Percentiles rank a stretch among this genome's conserved stretches.
These are phyloP conservation scores for Mikania micrantha DNA, from an alignment of 129 eudicot genomes.

Conservation along the genomic window DNA sequence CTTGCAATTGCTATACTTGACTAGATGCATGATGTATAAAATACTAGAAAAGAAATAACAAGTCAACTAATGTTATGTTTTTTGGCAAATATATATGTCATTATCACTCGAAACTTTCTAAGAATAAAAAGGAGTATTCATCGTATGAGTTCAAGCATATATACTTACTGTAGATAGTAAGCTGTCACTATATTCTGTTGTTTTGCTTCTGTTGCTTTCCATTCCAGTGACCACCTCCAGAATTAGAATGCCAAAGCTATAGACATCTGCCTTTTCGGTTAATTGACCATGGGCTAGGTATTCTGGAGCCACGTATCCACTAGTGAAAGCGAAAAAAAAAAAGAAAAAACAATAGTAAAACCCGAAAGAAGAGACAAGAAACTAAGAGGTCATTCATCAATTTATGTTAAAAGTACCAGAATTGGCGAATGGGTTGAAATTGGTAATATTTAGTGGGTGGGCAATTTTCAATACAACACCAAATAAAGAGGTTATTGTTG, in stretches of 20 bases:
- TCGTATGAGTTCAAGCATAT: not conserved
- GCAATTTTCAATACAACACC: not conserved
- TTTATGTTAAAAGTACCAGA: not conserved
- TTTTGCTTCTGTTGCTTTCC: constrained; percentile 47
- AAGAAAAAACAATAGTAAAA: not conserved
- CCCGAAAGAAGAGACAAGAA: not conserved
- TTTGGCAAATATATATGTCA: not conserved
- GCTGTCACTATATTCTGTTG: constrained; percentile 47
- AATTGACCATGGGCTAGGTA: constrained; percentile 68
- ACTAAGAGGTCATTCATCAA: not conserved
- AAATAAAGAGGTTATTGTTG: no score
- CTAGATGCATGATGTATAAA: not conserved
- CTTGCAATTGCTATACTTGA: not conserved
- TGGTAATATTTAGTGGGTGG: not conserved
- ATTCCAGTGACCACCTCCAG: constrained; percentile 60
- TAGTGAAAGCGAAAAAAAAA: not conserved
- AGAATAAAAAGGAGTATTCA: not conserved
- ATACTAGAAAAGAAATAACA: not conserved
- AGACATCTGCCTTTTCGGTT: constrained; percentile 71
- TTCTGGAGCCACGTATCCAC: constrained; percentile 77
- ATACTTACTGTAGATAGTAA: constrained; percentile 42
- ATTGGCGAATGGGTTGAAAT: not conserved
- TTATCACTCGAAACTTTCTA: not conserved
- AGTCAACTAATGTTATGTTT: not conserved
- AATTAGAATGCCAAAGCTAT: constrained; percentile 61